Percentiles rank a stretch among this genome's conserved stretches.
phyloP scores from a whole-genome alignment of 139 green algal species.

The Yamagishiella unicocca region DNA sequence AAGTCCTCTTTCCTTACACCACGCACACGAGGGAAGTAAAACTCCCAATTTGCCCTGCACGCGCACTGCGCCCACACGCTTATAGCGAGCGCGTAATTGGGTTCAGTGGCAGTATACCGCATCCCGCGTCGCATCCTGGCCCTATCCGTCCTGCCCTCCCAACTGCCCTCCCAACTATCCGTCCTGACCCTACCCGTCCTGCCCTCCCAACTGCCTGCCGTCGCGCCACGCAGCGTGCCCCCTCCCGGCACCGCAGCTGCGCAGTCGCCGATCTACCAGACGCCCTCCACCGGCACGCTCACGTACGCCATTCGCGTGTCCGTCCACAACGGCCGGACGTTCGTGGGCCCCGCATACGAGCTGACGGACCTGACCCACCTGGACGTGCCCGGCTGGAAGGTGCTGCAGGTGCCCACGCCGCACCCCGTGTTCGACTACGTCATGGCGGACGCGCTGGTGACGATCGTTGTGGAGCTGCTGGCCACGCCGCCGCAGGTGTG shows the following conservation, averaged over 20 bases:
- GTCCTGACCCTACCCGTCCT: background rate
- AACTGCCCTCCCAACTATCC: no score
- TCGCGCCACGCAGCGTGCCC: constrained; percentile 38
- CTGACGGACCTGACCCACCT: constrained; percentile 49
- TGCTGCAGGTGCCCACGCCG: constrained; percentile 58
- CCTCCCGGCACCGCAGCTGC: constrained; percentile 3
- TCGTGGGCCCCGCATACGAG: constrained; percentile 63
- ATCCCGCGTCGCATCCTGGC: no score
- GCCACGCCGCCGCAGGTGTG: constrained; percentile 54
- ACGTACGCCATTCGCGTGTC: constrained; percentile 63
- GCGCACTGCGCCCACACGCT: no score
- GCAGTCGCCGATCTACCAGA: constrained; percentile 41
- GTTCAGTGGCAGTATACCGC: no score
- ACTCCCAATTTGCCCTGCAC: no score
- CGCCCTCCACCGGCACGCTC: constrained; percentile 36
- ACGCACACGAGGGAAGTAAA: no score
- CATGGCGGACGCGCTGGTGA: constrained; percentile 65
- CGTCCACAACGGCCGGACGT: constrained; percentile 77
- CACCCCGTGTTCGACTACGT: constrained; percentile 69
- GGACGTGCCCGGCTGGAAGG: constrained; percentile 60
- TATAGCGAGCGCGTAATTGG: no score
- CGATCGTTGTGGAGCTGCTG: constrained; percentile 74
- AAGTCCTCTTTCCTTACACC: no score
- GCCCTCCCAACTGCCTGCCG: background rate
- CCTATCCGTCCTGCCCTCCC: no score